Base-by-base conservation (phyloP, 495 filamentous ascomycete species). In the Trichocladium antarcticum region DNA sequence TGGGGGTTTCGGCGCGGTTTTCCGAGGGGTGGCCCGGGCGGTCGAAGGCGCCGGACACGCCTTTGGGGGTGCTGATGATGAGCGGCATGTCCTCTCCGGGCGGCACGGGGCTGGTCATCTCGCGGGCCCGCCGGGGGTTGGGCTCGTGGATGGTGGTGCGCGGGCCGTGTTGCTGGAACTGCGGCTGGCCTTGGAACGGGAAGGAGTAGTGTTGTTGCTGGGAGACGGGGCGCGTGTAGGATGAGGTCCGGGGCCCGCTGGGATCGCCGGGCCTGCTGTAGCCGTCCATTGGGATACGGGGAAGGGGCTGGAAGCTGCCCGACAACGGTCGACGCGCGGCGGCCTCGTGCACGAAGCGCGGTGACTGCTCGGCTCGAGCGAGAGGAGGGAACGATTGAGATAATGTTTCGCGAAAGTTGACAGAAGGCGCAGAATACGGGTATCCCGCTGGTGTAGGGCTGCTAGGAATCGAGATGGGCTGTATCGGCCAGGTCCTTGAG, bases 31-130 rank as follows among this genome's bases (percentile, higher is more conserved):
- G 51, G n/a, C 62, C 54, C 14, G 67, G 59, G 9, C 59, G 49
- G 41, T 74, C 72, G 44, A 64, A 73, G 3, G 62, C 69, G 37
- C 67, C 70, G 10, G 59, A 56, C 21, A 73, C 71, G 49, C 65
- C 72, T 24, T 58, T 68, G 31, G 69, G 72, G 6, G 68, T 74
- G 60, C 66, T 71, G 45, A 73, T 71, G 47, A 74, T 72, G 7
- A 74, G 66, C 8, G 73, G 70, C 31, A 72, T 68, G 9, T 68
- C 67, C 19, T 65, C 57, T 15, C 46, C 47, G 2, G 48, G 56
- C 8, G 39, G 51, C 6, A 41, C 35, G 12, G 57, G 40, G 46
- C 31, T 29, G 27, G 12, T 36, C 24, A 57, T 48, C 37, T 57
- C 47, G n/a, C 54, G 60, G 22, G 47, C 57, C 11, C 51, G 57